Conservation (phyloP, 2,329 filamentous ascomycete species). For the Neophaeococcomyces mojaviensis region DNA sequence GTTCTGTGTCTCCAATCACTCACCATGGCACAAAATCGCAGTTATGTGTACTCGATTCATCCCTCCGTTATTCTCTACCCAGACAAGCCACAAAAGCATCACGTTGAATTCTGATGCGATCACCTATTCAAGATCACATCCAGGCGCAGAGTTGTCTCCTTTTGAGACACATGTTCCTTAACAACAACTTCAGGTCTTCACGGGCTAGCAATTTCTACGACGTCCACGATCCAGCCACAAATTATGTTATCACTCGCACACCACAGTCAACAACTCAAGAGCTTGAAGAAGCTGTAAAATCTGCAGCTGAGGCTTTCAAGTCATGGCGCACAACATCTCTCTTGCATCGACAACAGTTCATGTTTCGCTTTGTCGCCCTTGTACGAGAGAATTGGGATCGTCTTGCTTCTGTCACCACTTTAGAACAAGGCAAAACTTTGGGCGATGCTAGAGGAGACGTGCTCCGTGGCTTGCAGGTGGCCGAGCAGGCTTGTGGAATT, state of each 20-base stretch:
- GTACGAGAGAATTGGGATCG: slow-evolving; percentile 60
- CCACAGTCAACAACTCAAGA: slow-evolving; percentile 60
- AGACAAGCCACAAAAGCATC: no score
- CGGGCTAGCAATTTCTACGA: no score
- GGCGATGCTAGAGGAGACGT: slow-evolving; percentile 61
- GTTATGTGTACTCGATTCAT: no score
- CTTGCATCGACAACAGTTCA: slow-evolving; percentile 54
- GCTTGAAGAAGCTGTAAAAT: slow-evolving; percentile 53
- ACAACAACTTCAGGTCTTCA: no score
- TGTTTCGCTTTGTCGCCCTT: slow-evolving; percentile 58
- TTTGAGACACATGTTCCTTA: no score
- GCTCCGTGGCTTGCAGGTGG: slow-evolving; percentile 58
- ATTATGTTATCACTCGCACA: slow-evolving; percentile 58
- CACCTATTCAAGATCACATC: no score
- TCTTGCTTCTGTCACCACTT: slow-evolving; percentile 56
- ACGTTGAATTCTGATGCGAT: no score
- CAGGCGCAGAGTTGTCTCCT: no score
- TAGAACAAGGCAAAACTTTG: slow-evolving; percentile 63
- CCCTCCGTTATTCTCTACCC: no score
- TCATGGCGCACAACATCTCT: slow-evolving; percentile 54
- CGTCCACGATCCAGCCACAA: slow-evolving; percentile 57
- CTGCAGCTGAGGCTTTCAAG: slow-evolving; percentile 57
- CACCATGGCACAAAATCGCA: no score
- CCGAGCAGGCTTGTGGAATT: slow-evolving; percentile 60
- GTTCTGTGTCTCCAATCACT: no score